A percentile compares a stretch with the other conserved stretches of the same genome.
phyloP scores from a whole-genome alignment of 257 asterid species.

The Ophiorrhiza pumila region DNA sequence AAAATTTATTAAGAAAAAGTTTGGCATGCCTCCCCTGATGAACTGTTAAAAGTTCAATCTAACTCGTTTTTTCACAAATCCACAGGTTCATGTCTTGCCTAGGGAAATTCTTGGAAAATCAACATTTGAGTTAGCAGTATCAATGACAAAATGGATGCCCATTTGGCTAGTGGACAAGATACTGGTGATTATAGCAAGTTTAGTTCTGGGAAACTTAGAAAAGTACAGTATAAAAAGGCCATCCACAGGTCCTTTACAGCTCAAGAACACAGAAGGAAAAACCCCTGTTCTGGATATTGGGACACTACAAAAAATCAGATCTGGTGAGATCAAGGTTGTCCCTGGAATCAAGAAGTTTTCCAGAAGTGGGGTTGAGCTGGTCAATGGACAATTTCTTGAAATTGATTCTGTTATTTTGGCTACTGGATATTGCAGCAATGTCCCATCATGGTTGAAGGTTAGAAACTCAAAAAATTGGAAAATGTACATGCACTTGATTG shows the following conservation, averaged over 20 bases:
- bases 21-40: neutral
- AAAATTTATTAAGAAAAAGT: neutral
- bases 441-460: conserved; percentile 91
- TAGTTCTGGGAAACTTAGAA: conserved; percentile 64
- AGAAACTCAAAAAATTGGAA: conserved; percentile 13
- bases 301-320: conserved; percentile 56
- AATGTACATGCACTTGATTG: no score
- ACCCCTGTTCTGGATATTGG: conserved; percentile 94
- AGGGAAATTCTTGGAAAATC: conserved; percentile 76
- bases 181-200: conserved; percentile 48
- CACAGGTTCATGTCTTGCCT: conserved; percentile 86
- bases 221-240: conserved; percentile 77
- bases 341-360: conserved; percentile 70
- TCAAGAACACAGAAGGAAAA: conserved; percentile 65
- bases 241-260: conserved; percentile 66
- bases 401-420: conserved; percentile 72
- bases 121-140: conserved; percentile 57
- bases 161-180: conserved; percentile 63
- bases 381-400: conserved; percentile 53
- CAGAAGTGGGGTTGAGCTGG: conserved; percentile 59
- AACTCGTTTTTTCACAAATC: neutral
- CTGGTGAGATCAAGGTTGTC: conserved; percentile 73
- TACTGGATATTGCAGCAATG: conserved; percentile 93
- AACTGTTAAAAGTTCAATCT: neutral
- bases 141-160: conserved; percentile 71